phyloP scores from a whole-genome alignment of 768 basidiomycete genomes.

The Pleurotus tuoliensis region DNA sequence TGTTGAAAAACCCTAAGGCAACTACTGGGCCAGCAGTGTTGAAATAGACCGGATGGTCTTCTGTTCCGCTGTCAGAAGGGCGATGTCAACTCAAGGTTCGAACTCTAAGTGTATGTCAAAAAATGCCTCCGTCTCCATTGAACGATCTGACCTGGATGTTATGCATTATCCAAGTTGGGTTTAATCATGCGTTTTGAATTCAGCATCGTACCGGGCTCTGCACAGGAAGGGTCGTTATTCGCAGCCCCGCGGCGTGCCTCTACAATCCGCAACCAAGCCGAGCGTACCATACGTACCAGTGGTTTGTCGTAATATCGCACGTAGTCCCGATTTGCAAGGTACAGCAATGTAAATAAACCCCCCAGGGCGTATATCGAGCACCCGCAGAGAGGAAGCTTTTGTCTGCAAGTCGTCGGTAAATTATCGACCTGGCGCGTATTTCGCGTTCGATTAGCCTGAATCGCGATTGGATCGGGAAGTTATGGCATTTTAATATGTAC shows the following conservation, averaged over 20 bases:
- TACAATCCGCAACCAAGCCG: background rate
- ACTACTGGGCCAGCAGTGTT: too few relatives aligned
- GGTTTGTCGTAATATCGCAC: background rate
- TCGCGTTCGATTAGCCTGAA: background rate
- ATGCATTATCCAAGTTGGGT: background rate
- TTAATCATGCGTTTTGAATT: background rate
- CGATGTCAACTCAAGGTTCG: background rate
- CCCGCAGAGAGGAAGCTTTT: too few relatives aligned
- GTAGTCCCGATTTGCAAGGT: background rate
- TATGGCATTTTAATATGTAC: background rate
- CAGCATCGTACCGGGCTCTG: background rate
- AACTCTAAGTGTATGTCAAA: background rate
- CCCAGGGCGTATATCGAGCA: too few relatives aligned
- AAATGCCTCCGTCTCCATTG: slow-evolving; percentile 1
- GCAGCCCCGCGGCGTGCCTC: slow-evolving; percentile 4
- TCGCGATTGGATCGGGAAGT: slow-evolving; percentile 8
- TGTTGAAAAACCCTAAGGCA: too few relatives aligned
- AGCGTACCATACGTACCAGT: background rate
- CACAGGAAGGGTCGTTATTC: slow-evolving; percentile 8
- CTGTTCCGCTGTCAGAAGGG: too few relatives aligned
- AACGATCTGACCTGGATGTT: background rate
- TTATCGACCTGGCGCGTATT: too few relatives aligned
- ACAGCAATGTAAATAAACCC: background rate
- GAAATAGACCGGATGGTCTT: too few relatives aligned
- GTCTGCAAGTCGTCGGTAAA: too few relatives aligned